phyloP scores from a whole-genome alignment of 352 stramenopile species.

The Pythium biforme region DNA sequence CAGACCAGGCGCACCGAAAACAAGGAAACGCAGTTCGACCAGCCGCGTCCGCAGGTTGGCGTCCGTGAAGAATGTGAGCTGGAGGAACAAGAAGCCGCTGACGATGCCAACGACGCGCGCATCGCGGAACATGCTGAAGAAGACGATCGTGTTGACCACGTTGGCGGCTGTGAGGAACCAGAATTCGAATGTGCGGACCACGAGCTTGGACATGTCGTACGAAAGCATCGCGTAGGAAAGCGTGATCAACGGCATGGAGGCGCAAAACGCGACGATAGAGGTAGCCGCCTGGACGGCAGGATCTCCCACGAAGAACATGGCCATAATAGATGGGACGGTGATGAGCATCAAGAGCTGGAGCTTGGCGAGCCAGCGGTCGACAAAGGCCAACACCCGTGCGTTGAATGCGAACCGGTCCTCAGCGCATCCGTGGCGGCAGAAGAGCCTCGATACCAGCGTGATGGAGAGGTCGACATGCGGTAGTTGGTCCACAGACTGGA shows the following conservation, averaged over 20 bases:
- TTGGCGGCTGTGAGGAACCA: constrained; percentile 23
- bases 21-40: constrained; percentile 20
- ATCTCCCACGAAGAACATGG: constrained; percentile 3
- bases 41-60: constrained; percentile 19
- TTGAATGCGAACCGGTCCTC: constrained; percentile 4
- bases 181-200: constrained; percentile 20
- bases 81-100: constrained; percentile 9
- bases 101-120: constrained; percentile 10
- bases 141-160: constrained; percentile 16
- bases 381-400: constrained; percentile 1
- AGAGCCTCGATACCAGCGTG: neutral
- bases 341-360: constrained; percentile 12
- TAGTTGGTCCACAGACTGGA: constrained; percentile 6
- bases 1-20: constrained; percentile 15
- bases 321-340: neutral
- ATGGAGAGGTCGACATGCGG: constrained; percentile 11
- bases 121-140: constrained; percentile 15
- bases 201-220: constrained; percentile 13
- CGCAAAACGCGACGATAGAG: neutral
- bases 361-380: constrained; percentile 1
- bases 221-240: constrained; percentile 7
- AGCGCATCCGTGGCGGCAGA: neutral
- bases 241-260: constrained; percentile 5
- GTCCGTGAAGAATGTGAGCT: constrained; percentile 18
- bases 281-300: neutral